Evolutionary conservation across 345 rosid genomes (phyloP).

Genomic region (Populus simonii): DNA sequence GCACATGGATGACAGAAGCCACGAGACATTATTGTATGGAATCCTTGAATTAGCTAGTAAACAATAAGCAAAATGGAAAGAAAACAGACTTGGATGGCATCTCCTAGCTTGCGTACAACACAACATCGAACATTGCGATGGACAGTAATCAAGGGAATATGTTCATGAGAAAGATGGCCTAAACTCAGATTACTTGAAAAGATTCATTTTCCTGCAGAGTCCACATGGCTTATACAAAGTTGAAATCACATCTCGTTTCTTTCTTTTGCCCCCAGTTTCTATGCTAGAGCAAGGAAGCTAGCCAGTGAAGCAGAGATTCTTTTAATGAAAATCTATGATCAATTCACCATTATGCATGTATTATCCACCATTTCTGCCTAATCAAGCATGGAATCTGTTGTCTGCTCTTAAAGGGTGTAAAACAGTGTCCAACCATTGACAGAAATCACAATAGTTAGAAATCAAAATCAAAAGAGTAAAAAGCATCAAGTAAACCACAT

Average conservation of each 20-base stretch:
- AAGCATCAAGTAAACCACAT: not conserved
- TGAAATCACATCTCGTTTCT: no score
- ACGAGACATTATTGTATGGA: not conserved
- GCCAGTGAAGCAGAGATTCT: not conserved
- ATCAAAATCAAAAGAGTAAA: not conserved
- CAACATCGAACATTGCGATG: not conserved
- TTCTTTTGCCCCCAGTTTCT: not conserved
- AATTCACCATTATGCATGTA: no score
- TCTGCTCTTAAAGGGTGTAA: not conserved
- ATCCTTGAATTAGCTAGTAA: no score
- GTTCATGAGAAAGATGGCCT: not conserved
- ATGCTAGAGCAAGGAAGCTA: not conserved
- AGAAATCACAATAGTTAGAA: not conserved
- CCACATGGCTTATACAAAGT: no score
- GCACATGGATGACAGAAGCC: not conserved
- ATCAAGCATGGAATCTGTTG: not conserved
- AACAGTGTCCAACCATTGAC: not conserved
- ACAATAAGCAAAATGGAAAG: not conserved
- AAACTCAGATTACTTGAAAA: not conserved
- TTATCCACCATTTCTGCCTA: not conserved
- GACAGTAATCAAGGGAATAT: not conserved
- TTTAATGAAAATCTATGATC: not conserved
- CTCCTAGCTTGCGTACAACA: no score
- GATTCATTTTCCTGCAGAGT: not conserved
- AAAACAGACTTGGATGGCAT: not conserved